phyloP scores from a whole-genome alignment of 306 rosid genomes.

The Lathyrus oleraceus region DNA sequence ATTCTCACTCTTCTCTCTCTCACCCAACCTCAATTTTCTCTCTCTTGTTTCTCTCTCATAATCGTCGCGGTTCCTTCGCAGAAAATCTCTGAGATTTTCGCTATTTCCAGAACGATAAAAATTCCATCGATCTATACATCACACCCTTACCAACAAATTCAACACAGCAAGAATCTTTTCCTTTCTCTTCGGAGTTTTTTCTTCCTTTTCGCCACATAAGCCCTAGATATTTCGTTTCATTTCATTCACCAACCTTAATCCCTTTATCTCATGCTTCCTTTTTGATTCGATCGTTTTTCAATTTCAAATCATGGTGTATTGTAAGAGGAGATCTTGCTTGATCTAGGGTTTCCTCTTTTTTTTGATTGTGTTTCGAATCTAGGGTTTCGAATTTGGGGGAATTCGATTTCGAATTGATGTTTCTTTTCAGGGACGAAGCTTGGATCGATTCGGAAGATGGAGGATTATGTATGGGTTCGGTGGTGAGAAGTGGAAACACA shows the following conservation, averaged over 20 bases:
- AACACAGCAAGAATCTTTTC: slow-evolving; percentile 20
- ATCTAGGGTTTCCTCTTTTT: slow-evolving; percentile 55
- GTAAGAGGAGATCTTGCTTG: slow-evolving; percentile 56
- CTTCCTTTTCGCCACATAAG: slow-evolving; percentile 36
- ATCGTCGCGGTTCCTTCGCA: slow-evolving; percentile 62
- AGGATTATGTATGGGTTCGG: slow-evolving; percentile 91
- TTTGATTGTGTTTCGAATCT: slow-evolving; percentile 16
- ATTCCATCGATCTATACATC: slow-evolving; percentile 44
- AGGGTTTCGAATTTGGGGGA: slow-evolving; percentile 44
- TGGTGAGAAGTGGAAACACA: slow-evolving; percentile 82
- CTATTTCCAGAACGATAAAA: slow-evolving; percentile 41
- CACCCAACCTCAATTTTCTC: slow-evolving; percentile 23
- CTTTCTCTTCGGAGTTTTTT: background rate
- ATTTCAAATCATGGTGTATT: slow-evolving; percentile 22
- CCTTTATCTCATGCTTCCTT: background rate
- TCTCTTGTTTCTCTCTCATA: slow-evolving; percentile 40
- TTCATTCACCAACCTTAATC: background rate
- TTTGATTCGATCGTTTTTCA: background rate
- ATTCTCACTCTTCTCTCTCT: slow-evolving; percentile 22
- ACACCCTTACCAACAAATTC: slow-evolving; percentile 24
- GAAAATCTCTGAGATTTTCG: slow-evolving; percentile 62
- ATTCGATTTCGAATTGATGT: slow-evolving; percentile 85
- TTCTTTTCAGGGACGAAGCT: slow-evolving; percentile 63
- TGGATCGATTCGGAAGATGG: slow-evolving; percentile 81
- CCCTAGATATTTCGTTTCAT: slow-evolving; percentile 44